Evolutionary conservation across 345 rosid genomes (phyloP).

Genomic region (Garcia nutans): DNA sequence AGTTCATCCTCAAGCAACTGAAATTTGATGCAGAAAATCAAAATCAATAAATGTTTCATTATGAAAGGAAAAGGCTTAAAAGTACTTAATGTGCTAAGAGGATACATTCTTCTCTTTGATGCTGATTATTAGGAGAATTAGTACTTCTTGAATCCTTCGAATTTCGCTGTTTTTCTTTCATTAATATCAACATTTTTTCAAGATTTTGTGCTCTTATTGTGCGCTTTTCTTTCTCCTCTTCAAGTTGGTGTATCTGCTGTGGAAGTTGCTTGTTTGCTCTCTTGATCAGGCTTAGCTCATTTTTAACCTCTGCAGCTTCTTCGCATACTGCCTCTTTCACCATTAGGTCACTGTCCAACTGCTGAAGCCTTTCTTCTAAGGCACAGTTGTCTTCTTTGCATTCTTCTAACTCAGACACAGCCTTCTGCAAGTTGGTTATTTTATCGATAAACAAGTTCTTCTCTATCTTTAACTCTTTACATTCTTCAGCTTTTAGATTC

Average conservation of each 20-base stretch:
- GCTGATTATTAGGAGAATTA: conserved; percentile 12
- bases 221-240: conserved; percentile 41
- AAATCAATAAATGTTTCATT: conserved; percentile 1
- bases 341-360: conserved; percentile 29
- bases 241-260: conserved; percentile 38
- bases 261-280: conserved; percentile 43
- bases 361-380: conserved; percentile 42
- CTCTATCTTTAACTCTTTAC: conserved; percentile 38
- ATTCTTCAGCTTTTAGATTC: conserved; percentile 28
- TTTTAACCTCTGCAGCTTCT: conserved; percentile 36
- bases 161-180: conserved; percentile 36
- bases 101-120: conserved; percentile 32
- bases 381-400: conserved; percentile 26
- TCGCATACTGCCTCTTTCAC: conserved; percentile 29
- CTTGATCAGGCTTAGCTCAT: conserved; percentile 38
- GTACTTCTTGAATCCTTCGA: conserved; percentile 16
- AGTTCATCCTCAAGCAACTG: conserved; percentile 37
- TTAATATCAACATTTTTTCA: conserved; percentile 40
- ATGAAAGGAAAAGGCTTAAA: too few species aligned
- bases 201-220: conserved; percentile 32
- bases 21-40: conserved; percentile 17
- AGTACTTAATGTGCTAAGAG: too few species aligned
- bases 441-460: conserved; percentile 31
- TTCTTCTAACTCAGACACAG: conserved; percentile 41
- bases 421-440: conserved; percentile 34